Conservation (phyloP, 225 moss, liverwort and hornwort species). For the Rhytidiadelphus loreus region DNA sequence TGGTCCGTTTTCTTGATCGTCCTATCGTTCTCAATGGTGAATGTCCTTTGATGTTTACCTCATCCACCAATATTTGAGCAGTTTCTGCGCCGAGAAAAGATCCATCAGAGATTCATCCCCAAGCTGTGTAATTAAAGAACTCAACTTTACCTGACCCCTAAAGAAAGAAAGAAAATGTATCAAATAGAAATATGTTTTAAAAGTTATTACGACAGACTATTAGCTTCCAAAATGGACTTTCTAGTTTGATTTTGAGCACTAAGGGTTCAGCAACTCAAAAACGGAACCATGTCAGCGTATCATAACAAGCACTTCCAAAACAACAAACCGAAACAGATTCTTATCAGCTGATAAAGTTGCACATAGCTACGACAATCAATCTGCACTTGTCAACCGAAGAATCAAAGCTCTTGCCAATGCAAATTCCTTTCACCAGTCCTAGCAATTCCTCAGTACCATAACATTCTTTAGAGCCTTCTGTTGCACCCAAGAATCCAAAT, state of each 20-base stretch:
- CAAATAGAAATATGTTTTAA: background rate
- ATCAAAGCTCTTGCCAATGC: background rate
- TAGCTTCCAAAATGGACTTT: background rate
- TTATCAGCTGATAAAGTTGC: background rate
- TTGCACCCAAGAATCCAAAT: background rate
- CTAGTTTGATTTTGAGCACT: background rate
- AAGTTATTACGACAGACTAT: background rate
- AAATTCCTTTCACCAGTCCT: background rate
- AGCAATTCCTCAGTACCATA: background rate
- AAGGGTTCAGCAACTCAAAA: background rate
- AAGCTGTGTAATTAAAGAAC: background rate
- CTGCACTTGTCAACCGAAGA: background rate
- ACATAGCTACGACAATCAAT: background rate
- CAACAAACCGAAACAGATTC: background rate
- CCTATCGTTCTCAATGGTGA: slow-evolving; percentile 13
- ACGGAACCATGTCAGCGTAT: background rate
- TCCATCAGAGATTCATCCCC: background rate
- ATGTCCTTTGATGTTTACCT: slow-evolving; percentile 10
- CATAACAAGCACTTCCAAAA: background rate
- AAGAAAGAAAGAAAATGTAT: background rate
- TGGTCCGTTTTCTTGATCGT: slow-evolving; percentile 27
- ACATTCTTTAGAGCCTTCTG: background rate
- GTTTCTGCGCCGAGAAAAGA: background rate
- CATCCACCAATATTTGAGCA: slow-evolving; percentile 14
- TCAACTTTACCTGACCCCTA: background rate